Percentiles rank a stretch among this genome's conserved stretches.
phyloP scores from a whole-genome alignment of 495 filamentous ascomycete genomes.

The Mycothermus thermophilus region DNA sequence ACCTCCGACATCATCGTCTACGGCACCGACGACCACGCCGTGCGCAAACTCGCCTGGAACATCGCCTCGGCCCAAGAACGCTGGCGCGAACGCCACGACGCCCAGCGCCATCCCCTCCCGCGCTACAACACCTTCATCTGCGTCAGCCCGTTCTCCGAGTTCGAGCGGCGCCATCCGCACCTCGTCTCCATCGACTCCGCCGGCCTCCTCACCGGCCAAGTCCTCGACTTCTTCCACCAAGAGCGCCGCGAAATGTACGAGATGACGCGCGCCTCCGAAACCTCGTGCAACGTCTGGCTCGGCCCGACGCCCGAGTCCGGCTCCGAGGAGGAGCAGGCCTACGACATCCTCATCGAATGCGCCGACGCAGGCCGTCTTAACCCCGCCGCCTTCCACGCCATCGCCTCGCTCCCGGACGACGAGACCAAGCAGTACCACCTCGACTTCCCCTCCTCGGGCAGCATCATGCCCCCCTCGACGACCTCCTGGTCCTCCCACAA shows the following conservation, averaged over 20 bases:
- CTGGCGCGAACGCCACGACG: constrained; percentile 52
- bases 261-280: constrained; percentile 83
- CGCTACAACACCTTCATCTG: constrained; percentile 74
- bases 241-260: constrained; percentile 84
- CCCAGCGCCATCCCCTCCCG: constrained; percentile 39
- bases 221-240: constrained; percentile 84
- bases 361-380: constrained; percentile 64
- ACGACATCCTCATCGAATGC: constrained; percentile 74
- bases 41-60: constrained; percentile 53
- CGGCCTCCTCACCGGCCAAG: constrained; percentile 58
- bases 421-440: constrained; percentile 39
- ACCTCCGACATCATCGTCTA: constrained; percentile 90
- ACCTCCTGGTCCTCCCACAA: constrained; percentile 63
- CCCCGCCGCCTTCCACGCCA: constrained; percentile 35
- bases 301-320: constrained; percentile 69
- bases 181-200: constrained; percentile 62
- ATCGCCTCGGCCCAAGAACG: constrained; percentile 61
- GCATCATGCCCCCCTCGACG: constrained; percentile 68
- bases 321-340: constrained; percentile 28
- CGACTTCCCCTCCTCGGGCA: constrained; percentile 87
- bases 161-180: constrained; percentile 56
- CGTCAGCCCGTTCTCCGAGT: constrained; percentile 50
- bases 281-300: constrained; percentile 77
- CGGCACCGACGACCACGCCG: constrained; percentile 51
- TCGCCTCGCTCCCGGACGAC: constrained; percentile 26